Evolutionary conservation across 2,329 filamentous ascomycete genomes (phyloP), one percentile per base, ranked within the genome.

Genomic region (Fusarium sp.): DNA sequence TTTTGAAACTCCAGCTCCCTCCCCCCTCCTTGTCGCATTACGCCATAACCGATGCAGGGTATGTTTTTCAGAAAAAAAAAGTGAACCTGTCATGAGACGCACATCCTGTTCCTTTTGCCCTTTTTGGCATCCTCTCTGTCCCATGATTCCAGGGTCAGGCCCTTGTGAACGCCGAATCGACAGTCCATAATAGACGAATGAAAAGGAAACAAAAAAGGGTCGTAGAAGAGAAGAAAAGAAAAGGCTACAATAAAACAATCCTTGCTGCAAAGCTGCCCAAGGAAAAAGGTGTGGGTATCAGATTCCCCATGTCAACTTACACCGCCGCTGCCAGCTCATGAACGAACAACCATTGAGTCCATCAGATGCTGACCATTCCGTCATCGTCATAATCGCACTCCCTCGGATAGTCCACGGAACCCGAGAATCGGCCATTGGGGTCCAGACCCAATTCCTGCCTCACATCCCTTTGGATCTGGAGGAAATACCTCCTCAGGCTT

Each of bases 391-490:
- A 77, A 12, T 81, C 76, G 6, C 78, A 53, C n/a, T 80, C 75
- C 27, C 61, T 49, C 16, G 72, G 51, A 35, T 74, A 74, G 11
- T 77, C 79, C 29, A 69, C 61, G 42, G 69, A 60, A 20, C 60
- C 71, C 10, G 74, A 71, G 17, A 74, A 68, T 63, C 79, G 70
- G 14, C 80, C 78, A n/a, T 80, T 78, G 42, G 79, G 75, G 38
- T 82, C 83, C 40, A 90, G 76, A 5, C 86, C 88, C 67, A 91
- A 80, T 71, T 89, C 87, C 11, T 81, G 79, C 59, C 88, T 83
- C 35, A 96, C 88, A 72, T 98, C 95, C 76, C 90, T 90, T 85
- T 96, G 92, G 62, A 99, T 98, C 64, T 91, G 90, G 76, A 95
- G 87, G 78, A 99, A 97, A 81, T 98, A 98, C 79, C 91, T 89